Evolutionary conservation across 352 stramenopile species (phyloP).

Genomic region (Halophytophthora polymorphica): DNA sequence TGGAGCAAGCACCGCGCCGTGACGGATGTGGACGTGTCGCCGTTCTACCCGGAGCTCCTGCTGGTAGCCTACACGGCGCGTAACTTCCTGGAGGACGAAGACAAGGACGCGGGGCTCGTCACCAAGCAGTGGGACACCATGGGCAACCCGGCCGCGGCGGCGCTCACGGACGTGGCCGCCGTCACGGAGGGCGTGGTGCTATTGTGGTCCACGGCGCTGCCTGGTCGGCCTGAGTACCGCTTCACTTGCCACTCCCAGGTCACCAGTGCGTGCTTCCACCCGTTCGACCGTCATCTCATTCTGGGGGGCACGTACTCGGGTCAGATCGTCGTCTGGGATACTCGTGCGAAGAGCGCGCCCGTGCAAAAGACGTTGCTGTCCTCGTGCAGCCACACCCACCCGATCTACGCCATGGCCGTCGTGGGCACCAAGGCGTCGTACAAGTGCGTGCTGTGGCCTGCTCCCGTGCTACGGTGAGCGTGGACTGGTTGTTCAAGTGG

Average conservation of each 20-base stretch:
- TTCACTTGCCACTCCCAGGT: slow-evolving; percentile 87
- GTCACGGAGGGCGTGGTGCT: slow-evolving; percentile 81
- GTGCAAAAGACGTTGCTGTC: slow-evolving; percentile 86
- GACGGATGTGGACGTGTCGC: slow-evolving; percentile 79
- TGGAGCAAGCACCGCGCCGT: slow-evolving; percentile 82
- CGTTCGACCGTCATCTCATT: slow-evolving; percentile 84
- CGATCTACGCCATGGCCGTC: slow-evolving; percentile 85
- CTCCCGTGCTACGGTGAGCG: background rate
- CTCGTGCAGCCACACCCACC: slow-evolving; percentile 79
- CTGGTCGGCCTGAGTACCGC: slow-evolving; percentile 75
- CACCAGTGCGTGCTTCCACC: slow-evolving; percentile 84
- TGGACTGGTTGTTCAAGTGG: background rate
- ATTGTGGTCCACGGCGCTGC: slow-evolving; percentile 83
- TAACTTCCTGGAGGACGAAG: slow-evolving; percentile 73
- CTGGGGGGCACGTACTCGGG: slow-evolving; percentile 85
- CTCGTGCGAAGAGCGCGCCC: slow-evolving; percentile 69
- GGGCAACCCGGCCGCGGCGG: slow-evolving; percentile 43
- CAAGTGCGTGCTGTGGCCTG: slow-evolving; percentile 54
- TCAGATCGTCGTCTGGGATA: slow-evolving; percentile 87
- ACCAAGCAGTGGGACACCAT: slow-evolving; percentile 74
- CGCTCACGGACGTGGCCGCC: slow-evolving; percentile 51
- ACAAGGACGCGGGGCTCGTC: slow-evolving; percentile 42
- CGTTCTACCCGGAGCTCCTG: slow-evolving; percentile 80
- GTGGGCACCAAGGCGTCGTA: slow-evolving; percentile 80
- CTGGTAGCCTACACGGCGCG: slow-evolving; percentile 63